Evolutionary conservation across 2,329 filamentous ascomycete genomes (phyloP), one percentile per base, ranked within the genome.

Genomic region (Atkinsonella texensis): DNA sequence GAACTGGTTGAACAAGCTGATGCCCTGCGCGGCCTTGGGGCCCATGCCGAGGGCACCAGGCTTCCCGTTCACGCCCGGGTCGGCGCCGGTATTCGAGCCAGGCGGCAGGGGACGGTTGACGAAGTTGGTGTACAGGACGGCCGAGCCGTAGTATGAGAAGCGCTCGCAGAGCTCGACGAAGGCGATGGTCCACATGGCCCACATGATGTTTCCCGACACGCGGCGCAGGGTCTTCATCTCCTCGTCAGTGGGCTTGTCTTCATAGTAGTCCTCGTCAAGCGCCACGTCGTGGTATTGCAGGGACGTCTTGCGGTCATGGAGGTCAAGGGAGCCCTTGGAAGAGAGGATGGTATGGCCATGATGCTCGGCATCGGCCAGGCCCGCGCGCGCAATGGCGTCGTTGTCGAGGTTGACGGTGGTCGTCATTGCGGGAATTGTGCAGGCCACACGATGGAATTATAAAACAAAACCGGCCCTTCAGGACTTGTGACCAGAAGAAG

Each of bases 131-230:
- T 83, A 86, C 32, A 87, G 72, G 33, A 83, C 75, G 43, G 79
- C 76, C 4, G 81, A 83, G 51, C 85, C 85, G 61, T 89, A 88
- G 76, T 87, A 87, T 80, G 46, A 84, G 68, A 86, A 87, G 47
- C 85, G 81, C 69, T 89, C 85, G 69, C 82, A 86, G 52, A 87
- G 70, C 67, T 89, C 85, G 53, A 85, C 79, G 54, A 87, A 81
- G 46, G 83, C 84, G 53, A 89, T 79, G 28, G 80, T 82, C 68
- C 81, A 89, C 53, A 83, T 77, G 51, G 74, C 70, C 75, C 76
- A 81, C 47, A 81, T 80, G 54, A 89, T 78, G 61, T 74, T 74
- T 55, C 80, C 82, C 12, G 81, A 78, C 20, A 85, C 76, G 59
- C 80, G 79, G 48, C 73, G 76, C n/a, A 85, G 75, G 0, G 78